These are phyloP conservation scores for Blastocystis hominis DNA, from an alignment of 352 stramenopile genomes.

Conservation along the genomic window DNA sequence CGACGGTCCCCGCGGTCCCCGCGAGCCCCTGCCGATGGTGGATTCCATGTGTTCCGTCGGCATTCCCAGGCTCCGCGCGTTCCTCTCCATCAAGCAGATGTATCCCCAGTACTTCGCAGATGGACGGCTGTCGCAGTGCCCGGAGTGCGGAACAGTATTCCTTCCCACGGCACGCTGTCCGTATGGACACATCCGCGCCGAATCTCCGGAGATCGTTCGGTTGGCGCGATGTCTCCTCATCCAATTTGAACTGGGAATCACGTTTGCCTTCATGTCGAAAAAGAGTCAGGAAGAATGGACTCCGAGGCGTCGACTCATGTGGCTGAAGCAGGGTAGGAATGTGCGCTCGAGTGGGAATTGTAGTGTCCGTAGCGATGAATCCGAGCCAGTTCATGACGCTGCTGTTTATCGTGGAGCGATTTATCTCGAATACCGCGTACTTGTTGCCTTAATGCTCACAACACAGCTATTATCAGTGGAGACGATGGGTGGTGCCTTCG, in stretches of 20 bases:
- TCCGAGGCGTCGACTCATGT: neutral
- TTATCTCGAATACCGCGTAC: neutral
- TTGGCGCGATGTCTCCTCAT: neutral
- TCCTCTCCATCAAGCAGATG: neutral
- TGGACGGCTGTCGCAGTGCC: neutral
- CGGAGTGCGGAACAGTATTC: neutral
- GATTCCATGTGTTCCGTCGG: neutral
- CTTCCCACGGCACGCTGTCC: neutral
- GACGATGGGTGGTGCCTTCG: neutral
- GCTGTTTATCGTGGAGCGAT: neutral
- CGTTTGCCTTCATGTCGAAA: neutral
- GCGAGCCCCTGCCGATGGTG: neutral
- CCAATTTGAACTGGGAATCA: neutral
- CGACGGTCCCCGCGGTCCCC: neutral
- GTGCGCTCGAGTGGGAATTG: neutral
- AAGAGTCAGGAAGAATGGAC: neutral
- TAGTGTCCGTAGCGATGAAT: neutral
- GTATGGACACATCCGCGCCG: neutral
- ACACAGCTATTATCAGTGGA: neutral
- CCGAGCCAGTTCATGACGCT: neutral
- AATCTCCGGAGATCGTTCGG: neutral
- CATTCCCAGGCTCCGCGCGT: neutral
- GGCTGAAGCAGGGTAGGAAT: neutral
- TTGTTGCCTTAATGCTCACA: neutral
- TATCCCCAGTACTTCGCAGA: neutral